Evolutionary conservation across 1,139 yeast species (phyloP).

Genomic region (Suhomyces ambrosiae): DNA sequence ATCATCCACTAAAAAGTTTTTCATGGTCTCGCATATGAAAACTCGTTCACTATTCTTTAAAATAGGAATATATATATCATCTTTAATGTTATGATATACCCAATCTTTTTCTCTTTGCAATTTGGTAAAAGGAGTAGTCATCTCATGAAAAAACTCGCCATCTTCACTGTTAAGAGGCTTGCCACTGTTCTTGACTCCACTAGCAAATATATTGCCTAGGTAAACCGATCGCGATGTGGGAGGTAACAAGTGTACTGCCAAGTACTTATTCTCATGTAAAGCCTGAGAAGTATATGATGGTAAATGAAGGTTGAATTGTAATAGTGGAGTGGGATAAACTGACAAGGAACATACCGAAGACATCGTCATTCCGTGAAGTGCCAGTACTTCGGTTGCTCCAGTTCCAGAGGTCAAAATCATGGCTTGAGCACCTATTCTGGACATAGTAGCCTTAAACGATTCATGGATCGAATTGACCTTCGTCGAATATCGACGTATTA

Average conservation of each 20-base stretch:
- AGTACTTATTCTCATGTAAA: constrained; percentile 53
- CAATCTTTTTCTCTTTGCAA: constrained; percentile 30
- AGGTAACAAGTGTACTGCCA: constrained; percentile 77
- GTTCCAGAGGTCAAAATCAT: constrained; percentile 42
- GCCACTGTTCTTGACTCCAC: constrained; percentile 46
- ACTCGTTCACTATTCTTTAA: constrained; percentile 61
- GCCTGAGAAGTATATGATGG: constrained; percentile 77
- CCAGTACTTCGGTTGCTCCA: constrained; percentile 10
- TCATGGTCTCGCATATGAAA: constrained; percentile 60
- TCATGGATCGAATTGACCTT: constrained; percentile 9
- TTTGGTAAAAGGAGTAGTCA: constrained; percentile 53
- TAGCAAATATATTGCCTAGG: constrained; percentile 62
- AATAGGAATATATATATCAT: constrained; percentile 52
- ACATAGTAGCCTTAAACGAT: constrained; percentile 34
- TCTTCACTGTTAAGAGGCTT: constrained; percentile 24
- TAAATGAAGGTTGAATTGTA: constrained; percentile 79
- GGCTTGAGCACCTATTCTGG: constrained; percentile 45
- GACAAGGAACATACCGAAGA: constrained; percentile 82
- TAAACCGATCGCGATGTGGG: constrained; percentile 55
- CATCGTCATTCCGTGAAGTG: constrained; percentile 73
- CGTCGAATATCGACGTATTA: constrained; percentile 10
- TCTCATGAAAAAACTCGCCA: constrained; percentile 47
- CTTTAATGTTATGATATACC: constrained; percentile 23
- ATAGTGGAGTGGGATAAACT: constrained; percentile 67
- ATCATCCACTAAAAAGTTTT: constrained; percentile 63